These are phyloP conservation scores for Puccinellia tenuiflora DNA, from an alignment of 176 grass and related monocot genomes.

Conservation along the genomic window DNA sequence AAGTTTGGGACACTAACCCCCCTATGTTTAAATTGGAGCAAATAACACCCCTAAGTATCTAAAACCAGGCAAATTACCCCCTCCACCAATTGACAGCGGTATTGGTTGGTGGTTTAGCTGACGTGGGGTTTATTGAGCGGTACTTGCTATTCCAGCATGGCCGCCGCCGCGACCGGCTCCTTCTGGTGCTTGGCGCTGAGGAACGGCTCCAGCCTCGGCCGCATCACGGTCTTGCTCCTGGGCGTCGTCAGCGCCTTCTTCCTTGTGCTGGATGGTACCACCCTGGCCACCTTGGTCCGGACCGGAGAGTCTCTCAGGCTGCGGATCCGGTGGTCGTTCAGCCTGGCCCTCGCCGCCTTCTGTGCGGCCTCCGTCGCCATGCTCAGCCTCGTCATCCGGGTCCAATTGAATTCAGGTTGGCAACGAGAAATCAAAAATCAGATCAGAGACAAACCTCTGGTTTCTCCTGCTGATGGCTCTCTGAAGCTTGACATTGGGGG, in stretches of 20 bases:
- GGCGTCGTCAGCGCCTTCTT: slow-evolving; percentile 46
- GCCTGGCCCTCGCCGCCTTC: slow-evolving; percentile 21
- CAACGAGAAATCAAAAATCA: no score
- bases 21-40: no score
- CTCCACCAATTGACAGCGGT: no score
- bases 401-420: not conserved
- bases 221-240: slow-evolving; percentile 16
- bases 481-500: slow-evolving; percentile 65
- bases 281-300: slow-evolving; percentile 18
- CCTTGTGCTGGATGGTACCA: not conserved
- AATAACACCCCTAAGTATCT: no score
- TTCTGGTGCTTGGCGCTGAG: slow-evolving; percentile 41
- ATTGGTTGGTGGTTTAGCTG: no score
- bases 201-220: slow-evolving; percentile 32
- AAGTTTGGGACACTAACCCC: no score
- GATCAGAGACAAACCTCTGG: not conserved
- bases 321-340: slow-evolving; percentile 41
- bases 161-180: not conserved
- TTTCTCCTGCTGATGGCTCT: slow-evolving; percentile 35
- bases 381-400: slow-evolving; percentile 54
- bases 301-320: slow-evolving; percentile 26
- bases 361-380: slow-evolving; percentile 28
- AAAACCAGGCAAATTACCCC: no score
- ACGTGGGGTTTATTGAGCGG: no score
- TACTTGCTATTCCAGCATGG: no score